These are phyloP conservation scores for Sphagnum tenellum DNA, from an alignment of 225 moss, liverwort and hornwort species.

Conservation along the genomic window DNA sequence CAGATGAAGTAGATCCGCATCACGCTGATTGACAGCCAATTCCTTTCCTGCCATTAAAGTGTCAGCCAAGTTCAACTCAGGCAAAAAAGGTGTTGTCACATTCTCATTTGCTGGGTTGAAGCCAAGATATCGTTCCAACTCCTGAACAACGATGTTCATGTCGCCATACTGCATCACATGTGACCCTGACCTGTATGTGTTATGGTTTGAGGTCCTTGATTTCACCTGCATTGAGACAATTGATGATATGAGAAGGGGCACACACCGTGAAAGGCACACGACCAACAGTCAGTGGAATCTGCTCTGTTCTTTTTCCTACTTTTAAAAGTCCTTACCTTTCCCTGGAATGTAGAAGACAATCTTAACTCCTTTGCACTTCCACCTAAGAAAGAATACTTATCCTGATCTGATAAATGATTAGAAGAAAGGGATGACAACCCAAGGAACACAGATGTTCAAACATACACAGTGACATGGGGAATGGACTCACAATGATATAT, in stretches of 20 bases:
- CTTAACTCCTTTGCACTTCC: too few relatives aligned
- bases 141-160: constrained; percentile 13
- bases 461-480: not conserved
- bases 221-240: constrained; percentile 24
- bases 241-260: not conserved
- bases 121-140: constrained; percentile 27
- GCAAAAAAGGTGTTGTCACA: constrained; percentile 8
- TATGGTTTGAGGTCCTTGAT: constrained; percentile 37
- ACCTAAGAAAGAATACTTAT: not conserved
- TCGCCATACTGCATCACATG: constrained; percentile 58
- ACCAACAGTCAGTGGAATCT: not conserved
- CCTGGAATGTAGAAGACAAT: not conserved
- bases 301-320: not conserved
- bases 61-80: constrained; percentile 5
- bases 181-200: constrained; percentile 34
- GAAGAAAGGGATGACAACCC: not conserved
- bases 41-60: constrained; percentile 3
- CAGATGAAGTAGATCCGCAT: constrained; percentile 44
- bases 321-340: not conserved
- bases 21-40: constrained; percentile 22
- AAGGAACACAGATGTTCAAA: not conserved
- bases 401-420: not conserved
- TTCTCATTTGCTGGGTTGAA: constrained; percentile 39
- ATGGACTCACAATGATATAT: constrained; percentile 67
- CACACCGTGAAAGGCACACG: too few relatives aligned